Evolutionary conservation across 2,329 filamentous ascomycete genomes (phyloP).

Genomic region (Fusarium avenaceum): DNA sequence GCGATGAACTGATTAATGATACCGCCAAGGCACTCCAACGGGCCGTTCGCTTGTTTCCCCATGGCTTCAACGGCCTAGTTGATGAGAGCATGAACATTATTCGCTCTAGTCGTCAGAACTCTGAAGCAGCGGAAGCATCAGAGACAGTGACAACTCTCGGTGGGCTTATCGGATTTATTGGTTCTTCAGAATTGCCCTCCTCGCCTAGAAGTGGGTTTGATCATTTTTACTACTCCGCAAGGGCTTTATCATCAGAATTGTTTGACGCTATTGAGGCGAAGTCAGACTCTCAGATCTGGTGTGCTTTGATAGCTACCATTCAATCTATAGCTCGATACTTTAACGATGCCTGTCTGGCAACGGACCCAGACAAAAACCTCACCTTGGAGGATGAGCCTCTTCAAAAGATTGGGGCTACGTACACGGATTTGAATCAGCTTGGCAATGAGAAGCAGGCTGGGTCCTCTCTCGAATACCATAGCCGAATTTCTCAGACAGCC

Average conservation of each 20-base stretch:
- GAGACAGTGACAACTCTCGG: conserved; percentile 56
- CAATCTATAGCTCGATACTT: conserved; percentile 56
- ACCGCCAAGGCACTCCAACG: conserved; percentile 58
- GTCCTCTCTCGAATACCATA: conserved; percentile 4
- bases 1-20: conserved; percentile 58
- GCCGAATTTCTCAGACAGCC: conserved; percentile 12
- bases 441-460: conserved; percentile 20
- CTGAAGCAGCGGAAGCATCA: conserved; percentile 39
- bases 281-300: conserved; percentile 54
- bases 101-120: conserved; percentile 42
- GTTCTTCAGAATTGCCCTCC: conserved; percentile 59
- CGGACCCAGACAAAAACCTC: conserved; percentile 41
- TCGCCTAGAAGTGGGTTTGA: conserved; percentile 49
- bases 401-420: conserved; percentile 45
- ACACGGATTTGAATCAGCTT: conserved; percentile 48
- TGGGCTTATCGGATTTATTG: conserved; percentile 63
- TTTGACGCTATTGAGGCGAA: conserved; percentile 53
- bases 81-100: conserved; percentile 48
- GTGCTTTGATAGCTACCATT: conserved; percentile 55
- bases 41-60: conserved; percentile 54
- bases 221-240: conserved; percentile 59
- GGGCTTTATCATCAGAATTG: conserved; percentile 55
- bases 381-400: conserved; percentile 41
- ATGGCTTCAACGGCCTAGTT: conserved; percentile 55
- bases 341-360: conserved; percentile 57